Evolutionary conservation across 805 yeast genomes (phyloP).

Genomic region (Saccharomycopsis synnaedendra): DNA sequence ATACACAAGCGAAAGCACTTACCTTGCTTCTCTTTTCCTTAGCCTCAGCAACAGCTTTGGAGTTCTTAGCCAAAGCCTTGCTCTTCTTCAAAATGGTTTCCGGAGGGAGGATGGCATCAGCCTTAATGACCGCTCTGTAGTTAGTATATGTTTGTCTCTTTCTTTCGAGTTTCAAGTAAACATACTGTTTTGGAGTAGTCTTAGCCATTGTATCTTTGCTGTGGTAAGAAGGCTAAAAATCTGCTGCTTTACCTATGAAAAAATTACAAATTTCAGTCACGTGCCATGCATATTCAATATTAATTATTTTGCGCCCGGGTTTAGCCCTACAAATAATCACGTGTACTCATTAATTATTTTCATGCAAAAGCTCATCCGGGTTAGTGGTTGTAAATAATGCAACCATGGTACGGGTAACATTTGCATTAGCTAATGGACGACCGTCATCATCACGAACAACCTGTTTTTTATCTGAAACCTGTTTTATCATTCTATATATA

Average conservation of each 20-base stretch:
- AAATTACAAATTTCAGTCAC: background rate
- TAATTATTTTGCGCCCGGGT: background rate
- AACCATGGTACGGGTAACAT: conserved; percentile 4
- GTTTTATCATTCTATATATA: conserved; percentile 3
- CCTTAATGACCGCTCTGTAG: conserved; percentile 24
- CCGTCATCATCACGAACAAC: conserved; percentile 9
- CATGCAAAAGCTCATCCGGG: conserved; percentile 13
- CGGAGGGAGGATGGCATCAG: conserved; percentile 37
- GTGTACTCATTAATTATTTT: background rate
- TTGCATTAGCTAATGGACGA: conserved; percentile 2
- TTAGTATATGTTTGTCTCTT: background rate
- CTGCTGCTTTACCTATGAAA: background rate
- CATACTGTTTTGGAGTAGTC: background rate
- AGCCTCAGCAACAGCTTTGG: conserved; percentile 71
- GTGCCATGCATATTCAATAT: background rate
- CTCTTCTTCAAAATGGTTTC: conserved; percentile 80
- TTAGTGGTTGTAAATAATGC: conserved; percentile 8
- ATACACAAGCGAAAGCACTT: conserved; percentile 30
- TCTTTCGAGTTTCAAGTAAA: background rate
- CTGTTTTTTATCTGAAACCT: background rate
- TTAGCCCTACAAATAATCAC: background rate
- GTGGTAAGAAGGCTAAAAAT: background rate
- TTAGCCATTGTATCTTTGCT: background rate
- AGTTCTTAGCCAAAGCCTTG: conserved; percentile 66
- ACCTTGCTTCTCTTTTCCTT: conserved; percentile 70